Conservation (phyloP, 192 early-diverging fungal genomes). For the Piromyces sp. region DNA sequence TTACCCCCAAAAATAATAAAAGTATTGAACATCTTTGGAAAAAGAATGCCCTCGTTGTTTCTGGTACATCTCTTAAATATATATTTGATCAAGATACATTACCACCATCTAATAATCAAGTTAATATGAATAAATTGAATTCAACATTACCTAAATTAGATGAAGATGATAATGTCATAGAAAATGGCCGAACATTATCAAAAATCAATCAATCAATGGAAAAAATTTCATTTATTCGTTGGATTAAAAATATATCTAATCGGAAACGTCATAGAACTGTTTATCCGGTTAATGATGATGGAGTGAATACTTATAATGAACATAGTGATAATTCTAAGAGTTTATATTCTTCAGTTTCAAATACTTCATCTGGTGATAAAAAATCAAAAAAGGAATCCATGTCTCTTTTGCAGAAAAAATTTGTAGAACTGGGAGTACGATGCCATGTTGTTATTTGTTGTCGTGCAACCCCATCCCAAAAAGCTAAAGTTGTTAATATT, state of each 20-base stretch:
- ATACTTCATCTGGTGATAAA: not conserved
- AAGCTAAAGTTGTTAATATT: slow-evolving; percentile 16
- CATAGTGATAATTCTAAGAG: not conserved
- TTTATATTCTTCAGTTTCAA: not conserved
- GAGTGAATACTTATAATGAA: too few relatives aligned
- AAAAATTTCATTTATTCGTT: not conserved
- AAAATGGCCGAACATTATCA: not conserved
- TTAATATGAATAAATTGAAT: not conserved
- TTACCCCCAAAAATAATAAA: not conserved
- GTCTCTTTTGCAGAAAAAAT: not conserved
- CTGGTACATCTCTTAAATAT: not conserved
- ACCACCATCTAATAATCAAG: not conserved
- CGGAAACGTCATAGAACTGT: not conserved
- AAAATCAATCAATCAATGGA: not conserved
- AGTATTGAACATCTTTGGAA: not conserved
- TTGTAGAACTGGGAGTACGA: slow-evolving; percentile 56
- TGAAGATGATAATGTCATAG: not conserved
- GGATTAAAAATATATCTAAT: not conserved
- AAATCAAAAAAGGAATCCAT: not conserved
- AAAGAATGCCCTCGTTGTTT: not conserved
- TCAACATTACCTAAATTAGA: not conserved
- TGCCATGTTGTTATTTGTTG: slow-evolving; percentile 19
- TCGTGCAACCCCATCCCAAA: slow-evolving; percentile 36
- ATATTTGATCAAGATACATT: not conserved
- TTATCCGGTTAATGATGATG: not conserved